phyloP scores from a whole-genome alignment of 805 yeast species.

The Zygosaccharomyces bisporus region DNA sequence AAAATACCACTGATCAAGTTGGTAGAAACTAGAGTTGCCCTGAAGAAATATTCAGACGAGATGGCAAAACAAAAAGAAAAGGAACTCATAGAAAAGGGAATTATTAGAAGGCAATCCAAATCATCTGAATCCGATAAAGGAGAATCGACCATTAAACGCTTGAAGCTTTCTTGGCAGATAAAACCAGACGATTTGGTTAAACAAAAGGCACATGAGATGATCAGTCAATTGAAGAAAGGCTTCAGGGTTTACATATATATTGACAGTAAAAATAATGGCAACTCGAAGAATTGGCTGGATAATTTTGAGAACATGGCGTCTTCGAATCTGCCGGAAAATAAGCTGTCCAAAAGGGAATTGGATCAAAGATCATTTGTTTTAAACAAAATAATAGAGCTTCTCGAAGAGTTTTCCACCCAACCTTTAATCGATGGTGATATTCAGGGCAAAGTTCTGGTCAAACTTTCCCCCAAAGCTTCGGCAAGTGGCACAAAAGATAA shows the following conservation, averaged over 20 bases:
- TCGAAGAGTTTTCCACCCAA: conserved; percentile 26
- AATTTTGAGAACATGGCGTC: conserved; percentile 19
- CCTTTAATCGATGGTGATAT: conserved; percentile 33
- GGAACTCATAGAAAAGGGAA: conserved; percentile 26
- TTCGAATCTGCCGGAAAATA: conserved; percentile 10
- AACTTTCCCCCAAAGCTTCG: conserved; percentile 24
- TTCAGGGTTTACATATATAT: conserved; percentile 40
- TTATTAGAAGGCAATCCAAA: conserved; percentile 15
- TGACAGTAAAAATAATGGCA: conserved; percentile 36
- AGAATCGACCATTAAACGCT: conserved; percentile 41
- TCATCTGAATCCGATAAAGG: conserved; percentile 16
- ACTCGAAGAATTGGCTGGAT: conserved; percentile 28
- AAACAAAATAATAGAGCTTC: conserved; percentile 28
- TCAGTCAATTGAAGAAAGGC: conserved; percentile 43
- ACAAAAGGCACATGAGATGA: conserved; percentile 52
- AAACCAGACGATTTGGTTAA: conserved; percentile 48
- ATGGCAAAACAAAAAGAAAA: conserved; percentile 26
- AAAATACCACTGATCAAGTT: conserved; percentile 30
- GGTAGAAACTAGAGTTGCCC: conserved; percentile 26
- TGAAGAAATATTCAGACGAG: conserved; percentile 30
- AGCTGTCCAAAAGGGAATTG: conserved; percentile 34
- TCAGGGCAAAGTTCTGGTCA: conserved; percentile 29
- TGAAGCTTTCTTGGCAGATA: conserved; percentile 55
- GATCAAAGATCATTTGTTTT: conserved; percentile 36
- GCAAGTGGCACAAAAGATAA: conserved; percentile 27